Evolutionary conservation across 2,329 filamentous ascomycete species (phyloP).

Genomic region (Alternaria brassicae): DNA sequence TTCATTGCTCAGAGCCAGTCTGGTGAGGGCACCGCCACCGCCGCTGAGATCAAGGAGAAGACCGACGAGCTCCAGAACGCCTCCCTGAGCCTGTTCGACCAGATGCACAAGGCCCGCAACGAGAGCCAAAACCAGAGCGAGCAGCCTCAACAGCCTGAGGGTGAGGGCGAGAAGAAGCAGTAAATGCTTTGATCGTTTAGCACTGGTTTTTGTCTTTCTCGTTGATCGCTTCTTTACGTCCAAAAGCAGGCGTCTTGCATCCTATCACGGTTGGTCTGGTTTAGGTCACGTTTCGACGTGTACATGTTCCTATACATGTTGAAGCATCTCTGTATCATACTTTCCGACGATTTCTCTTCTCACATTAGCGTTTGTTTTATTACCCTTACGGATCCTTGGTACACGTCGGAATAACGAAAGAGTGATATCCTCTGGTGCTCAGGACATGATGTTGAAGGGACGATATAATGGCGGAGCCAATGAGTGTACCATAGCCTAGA

Average conservation of each 20-base stretch:
- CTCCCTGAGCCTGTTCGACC: constrained; percentile 96
- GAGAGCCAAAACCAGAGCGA: constrained; percentile 61
- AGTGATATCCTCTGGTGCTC: constrained; percentile 31
- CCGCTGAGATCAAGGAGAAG: constrained; percentile 97
- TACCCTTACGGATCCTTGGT: constrained; percentile 33
- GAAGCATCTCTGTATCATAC: constrained; percentile 46
- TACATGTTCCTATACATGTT: constrained; percentile 37
- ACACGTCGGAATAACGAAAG: constrained; percentile 32
- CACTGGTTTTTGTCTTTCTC: constrained; percentile 32
- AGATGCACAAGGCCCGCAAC: constrained; percentile 96
- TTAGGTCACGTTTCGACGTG: constrained; percentile 43
- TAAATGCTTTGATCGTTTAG: constrained; percentile 48
- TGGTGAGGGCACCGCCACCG: constrained; percentile 84
- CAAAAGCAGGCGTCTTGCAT: constrained; percentile 52
- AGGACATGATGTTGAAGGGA: constrained; percentile 27
- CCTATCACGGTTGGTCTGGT: constrained; percentile 37
- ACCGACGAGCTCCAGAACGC: constrained; percentile 96
- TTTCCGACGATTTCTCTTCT: constrained; percentile 43
- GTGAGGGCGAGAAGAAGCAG: constrained; percentile 77
- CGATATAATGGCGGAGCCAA: constrained; percentile 26
- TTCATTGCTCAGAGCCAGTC: constrained; percentile 93
- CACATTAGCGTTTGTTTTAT: constrained; percentile 40
- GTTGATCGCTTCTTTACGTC: constrained; percentile 31
- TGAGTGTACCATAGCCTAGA: constrained; percentile 40
- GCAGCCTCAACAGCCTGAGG: constrained; percentile 54